These are phyloP conservation scores for Chaetothyriales sp. DNA, from an alignment of 2,329 filamentous ascomycete species.

Conservation along the genomic window DNA sequence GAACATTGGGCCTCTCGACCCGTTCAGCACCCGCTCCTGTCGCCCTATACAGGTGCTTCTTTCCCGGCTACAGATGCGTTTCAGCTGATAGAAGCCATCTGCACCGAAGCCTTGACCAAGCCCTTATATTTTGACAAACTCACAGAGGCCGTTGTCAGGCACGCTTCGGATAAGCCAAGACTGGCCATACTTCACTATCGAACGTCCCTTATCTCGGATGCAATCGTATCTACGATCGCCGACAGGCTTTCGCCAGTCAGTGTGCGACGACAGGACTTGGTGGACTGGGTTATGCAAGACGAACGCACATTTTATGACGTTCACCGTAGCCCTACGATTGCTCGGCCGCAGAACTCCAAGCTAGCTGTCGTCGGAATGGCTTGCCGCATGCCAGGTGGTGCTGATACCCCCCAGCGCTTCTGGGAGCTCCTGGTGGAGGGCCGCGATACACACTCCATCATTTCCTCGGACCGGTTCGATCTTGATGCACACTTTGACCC, in stretches of 20 bases:
- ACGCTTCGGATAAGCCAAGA: too few species aligned
- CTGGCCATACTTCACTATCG: too few species aligned
- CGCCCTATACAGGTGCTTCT: not conserved
- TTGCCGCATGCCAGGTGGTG: conserved; percentile 50
- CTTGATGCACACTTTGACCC: conserved; percentile 22
- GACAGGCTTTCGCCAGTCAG: too few species aligned
- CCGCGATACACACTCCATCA: conserved; percentile 17
- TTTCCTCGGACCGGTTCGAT: conserved; percentile 25
- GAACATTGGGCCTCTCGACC: not conserved
- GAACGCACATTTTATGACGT: too few species aligned
- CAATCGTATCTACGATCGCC: too few species aligned
- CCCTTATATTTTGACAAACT: conserved; percentile 16
- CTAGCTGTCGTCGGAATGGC: conserved; percentile 61
- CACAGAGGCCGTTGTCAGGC: too few species aligned
- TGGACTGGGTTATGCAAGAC: too few species aligned
- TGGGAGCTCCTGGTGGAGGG: conserved; percentile 25
- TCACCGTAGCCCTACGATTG: too few species aligned
- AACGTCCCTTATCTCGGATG: too few species aligned
- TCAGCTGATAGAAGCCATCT: conserved; percentile 14
- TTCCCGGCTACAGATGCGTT: conserved; percentile 4
- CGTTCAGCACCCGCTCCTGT: not conserved
- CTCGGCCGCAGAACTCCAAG: too few species aligned
- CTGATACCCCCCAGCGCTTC: conserved; percentile 11
- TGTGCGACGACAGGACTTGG: too few species aligned
- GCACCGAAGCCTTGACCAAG: conserved; percentile 15